Evolutionary conservation across 305 asterid species (phyloP), one percentile per base, ranked within the genome.

Genomic region (Fraxinus dipetala): DNA sequence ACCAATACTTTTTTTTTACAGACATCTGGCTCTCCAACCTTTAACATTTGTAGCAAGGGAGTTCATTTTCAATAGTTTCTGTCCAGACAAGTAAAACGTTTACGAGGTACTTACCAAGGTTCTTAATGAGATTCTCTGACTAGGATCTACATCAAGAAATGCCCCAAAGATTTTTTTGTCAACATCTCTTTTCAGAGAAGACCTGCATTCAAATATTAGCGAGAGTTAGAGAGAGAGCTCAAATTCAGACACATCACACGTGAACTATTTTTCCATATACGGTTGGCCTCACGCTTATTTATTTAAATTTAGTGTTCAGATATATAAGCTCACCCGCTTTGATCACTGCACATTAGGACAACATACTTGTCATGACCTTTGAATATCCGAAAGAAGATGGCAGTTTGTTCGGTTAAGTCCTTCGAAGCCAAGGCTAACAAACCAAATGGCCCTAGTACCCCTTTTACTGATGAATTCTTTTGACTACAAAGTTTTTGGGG

Each of bases 341-440:
- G 96, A 81, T 93, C 94, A 79, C 91, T 88, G 79, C 97, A 91
- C 95, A 92, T 92, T 79, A 92, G 92, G 82, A 89, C 93, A 26
- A 84, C 87, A 79, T 75, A 82, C 67, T 85, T 87, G 30, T 28
- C 86, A 2, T 75, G 32, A 26, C 78, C 77, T 83, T 86, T 89
- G 81, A 82, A 87, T 76, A 92, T 32, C 79, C 87, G 83, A 14
- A 91, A 91, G 85, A 87, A 92, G 26, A 94, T 43, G 0, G 92
- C 90, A 26, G 95, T 94, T 76, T 81, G 81, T 81, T 94, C 97
- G 4, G 87, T 84, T 80, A 92, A 82, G 79, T 87, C 82, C 76
- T 85, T 80, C 6, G 95, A 88, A 61, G 98, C 93, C 84, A 93
- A 82, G 13, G 87, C 91, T 35, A 91, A 43, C 85, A 93, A 82